Evolutionary conservation across 2,329 filamentous ascomycete genomes (phyloP).

Genomic region (Hypoxylon sp.): DNA sequence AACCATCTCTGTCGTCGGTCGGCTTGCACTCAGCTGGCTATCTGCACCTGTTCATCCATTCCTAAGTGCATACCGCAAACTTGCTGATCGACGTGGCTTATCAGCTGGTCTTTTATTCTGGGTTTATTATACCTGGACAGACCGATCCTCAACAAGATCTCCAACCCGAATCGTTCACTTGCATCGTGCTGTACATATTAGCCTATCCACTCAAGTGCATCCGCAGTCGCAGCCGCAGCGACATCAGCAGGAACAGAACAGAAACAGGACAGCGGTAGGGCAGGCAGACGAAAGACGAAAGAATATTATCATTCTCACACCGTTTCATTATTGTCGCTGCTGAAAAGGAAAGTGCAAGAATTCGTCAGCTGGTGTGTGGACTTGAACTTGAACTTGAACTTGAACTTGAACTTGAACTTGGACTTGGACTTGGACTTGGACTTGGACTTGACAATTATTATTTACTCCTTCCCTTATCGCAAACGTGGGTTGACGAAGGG

Average conservation of each 20-base stretch:
- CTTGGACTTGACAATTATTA: slow-evolving; percentile 21
- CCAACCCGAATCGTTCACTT: slow-evolving; percentile 28
- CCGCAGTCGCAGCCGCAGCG: slow-evolving; percentile 19
- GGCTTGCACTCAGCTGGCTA: too few species aligned
- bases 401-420: slow-evolving; percentile 15
- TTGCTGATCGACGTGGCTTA: slow-evolving; percentile 30
- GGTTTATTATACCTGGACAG: slow-evolving; percentile 26
- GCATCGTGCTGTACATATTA: slow-evolving; percentile 25
- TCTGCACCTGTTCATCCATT: slow-evolving; percentile 17
- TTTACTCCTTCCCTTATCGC: slow-evolving; percentile 24
- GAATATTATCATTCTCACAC: slow-evolving; percentile 10
- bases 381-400: slow-evolving; percentile 24
- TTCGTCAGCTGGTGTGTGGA: background rate
- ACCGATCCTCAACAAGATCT: slow-evolving; percentile 31
- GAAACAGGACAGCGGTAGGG: slow-evolving; percentile 2
- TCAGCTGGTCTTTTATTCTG: slow-evolving; percentile 22
- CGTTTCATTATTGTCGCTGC: background rate
- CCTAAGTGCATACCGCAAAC: slow-evolving; percentile 19
- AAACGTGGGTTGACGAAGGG: slow-evolving; percentile 22
- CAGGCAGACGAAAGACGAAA: slow-evolving; percentile 20
- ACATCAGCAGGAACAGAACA: slow-evolving; percentile 7
- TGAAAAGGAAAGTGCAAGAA: slow-evolving; percentile 9
- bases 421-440: slow-evolving; percentile 20
- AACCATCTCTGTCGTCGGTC: too few species aligned
- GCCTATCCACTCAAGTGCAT: slow-evolving; percentile 15